Evolutionary conservation across 495 filamentous ascomycete genomes (phyloP).

Genomic region (Pseudomonodictys pantanalensis): DNA sequence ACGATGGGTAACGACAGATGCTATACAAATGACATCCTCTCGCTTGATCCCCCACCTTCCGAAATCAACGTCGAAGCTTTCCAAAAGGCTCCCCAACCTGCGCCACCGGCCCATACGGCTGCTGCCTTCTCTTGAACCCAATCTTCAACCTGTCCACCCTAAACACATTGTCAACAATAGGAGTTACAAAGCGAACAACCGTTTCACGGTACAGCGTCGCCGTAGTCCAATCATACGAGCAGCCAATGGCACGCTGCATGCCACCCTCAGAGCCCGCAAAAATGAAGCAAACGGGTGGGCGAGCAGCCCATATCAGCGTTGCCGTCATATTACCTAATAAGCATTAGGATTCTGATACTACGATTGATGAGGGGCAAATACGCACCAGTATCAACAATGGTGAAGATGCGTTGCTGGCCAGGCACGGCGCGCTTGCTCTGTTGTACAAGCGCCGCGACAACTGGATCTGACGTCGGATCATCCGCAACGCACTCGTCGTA

Average conservation of each 20-base stretch:
- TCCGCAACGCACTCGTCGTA: slow-evolving; percentile 20
- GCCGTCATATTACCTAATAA: slow-evolving; percentile 38
- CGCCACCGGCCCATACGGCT: background rate
- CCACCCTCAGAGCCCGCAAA: slow-evolving; percentile 44
- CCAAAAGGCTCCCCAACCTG: slow-evolving; percentile 14
- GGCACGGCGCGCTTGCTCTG: slow-evolving; percentile 2
- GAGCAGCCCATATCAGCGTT: slow-evolving; percentile 39
- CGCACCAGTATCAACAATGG: slow-evolving; percentile 17
- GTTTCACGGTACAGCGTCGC: slow-evolving; percentile 35
- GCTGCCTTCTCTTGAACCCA: slow-evolving; percentile 8
- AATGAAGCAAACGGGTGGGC: slow-evolving; percentile 42
- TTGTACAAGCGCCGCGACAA: slow-evolving; percentile 8
- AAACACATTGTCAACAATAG: slow-evolving; percentile 19
- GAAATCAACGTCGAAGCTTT: no score
- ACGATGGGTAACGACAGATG: no score
- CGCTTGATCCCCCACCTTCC: no score
- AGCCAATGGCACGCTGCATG: slow-evolving; percentile 44
- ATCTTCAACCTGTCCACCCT: slow-evolving; percentile 12
- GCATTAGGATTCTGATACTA: slow-evolving; percentile 1
- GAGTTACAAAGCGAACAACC: slow-evolving; percentile 36
- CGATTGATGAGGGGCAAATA: background rate
- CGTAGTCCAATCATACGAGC: slow-evolving; percentile 34
- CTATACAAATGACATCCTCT: no score
- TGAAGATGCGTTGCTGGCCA: slow-evolving; percentile 16
- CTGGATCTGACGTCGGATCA: slow-evolving; percentile 21